Evolutionary conservation across 371 early-diverging fungal species (phyloP).

Genomic region (Mucor velutinosus): DNA sequence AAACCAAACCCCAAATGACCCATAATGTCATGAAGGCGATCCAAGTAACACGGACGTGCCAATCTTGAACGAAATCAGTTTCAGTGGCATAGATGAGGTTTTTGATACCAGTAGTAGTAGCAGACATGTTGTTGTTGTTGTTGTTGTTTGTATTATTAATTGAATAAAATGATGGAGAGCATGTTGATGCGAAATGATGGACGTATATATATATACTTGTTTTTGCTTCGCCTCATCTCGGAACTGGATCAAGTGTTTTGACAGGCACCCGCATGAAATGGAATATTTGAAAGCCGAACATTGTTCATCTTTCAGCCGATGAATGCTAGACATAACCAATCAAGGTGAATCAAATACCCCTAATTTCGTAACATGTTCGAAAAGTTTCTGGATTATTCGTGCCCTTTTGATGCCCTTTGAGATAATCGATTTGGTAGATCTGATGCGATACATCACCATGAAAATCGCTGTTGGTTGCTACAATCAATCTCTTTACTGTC

Average conservation of each 20-base stretch:
- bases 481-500: background rate
- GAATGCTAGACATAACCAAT: background rate
- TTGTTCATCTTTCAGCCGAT: background rate
- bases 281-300: background rate
- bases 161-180: background rate
- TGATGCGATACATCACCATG: background rate
- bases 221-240: background rate
- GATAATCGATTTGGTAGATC: background rate
- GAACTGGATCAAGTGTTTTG: background rate
- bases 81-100: background rate
- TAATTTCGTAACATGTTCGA: background rate
- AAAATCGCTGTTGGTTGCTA: no score
- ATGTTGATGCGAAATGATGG: background rate
- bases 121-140: background rate
- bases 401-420: background rate
- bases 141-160: background rate
- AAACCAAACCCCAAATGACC: conserved; percentile 35
- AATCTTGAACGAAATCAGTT: conserved; percentile 19
- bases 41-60: conserved; percentile 43
- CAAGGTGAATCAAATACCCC: background rate
- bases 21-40: conserved; percentile 36
- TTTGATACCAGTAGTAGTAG: background rate
- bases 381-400: background rate
- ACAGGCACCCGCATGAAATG: background rate
- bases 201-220: background rate